Conservation (phyloP, 805 yeast genomes). For the Candida arabinofermentans region DNA sequence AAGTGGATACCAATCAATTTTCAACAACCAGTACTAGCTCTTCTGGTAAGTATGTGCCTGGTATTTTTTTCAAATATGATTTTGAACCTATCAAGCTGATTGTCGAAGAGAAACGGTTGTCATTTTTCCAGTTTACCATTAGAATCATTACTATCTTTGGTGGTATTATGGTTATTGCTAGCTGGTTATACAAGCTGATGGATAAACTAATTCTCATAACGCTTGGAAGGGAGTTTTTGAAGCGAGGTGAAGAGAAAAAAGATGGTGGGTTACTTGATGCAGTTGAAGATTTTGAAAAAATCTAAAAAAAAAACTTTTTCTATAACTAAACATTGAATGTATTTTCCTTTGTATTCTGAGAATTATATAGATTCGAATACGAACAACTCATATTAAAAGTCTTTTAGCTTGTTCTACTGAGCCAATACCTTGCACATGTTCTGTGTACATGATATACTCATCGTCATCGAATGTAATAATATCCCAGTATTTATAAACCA, state of each 20-base stretch:
- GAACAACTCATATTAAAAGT: background rate
- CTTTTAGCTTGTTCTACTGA: slow-evolving; percentile 11
- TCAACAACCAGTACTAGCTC: slow-evolving; percentile 50
- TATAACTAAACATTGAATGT: background rate
- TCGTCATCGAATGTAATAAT: slow-evolving; percentile 92
- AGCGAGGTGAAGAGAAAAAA: slow-evolving; percentile 44
- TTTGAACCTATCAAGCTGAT: slow-evolving; percentile 81
- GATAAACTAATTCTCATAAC: slow-evolving; percentile 50
- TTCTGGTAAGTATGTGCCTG: slow-evolving; percentile 47
- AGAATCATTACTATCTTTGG: slow-evolving; percentile 79
- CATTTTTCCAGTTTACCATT: slow-evolving; percentile 74
- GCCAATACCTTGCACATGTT: slow-evolving; percentile 2
- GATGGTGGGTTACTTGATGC: slow-evolving; percentile 28
- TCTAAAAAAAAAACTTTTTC: slow-evolving; percentile 14
- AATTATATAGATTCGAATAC: background rate
- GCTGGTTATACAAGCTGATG: slow-evolving; percentile 55
- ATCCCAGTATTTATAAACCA: slow-evolving; percentile 96
- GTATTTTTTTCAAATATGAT: slow-evolving; percentile 77
- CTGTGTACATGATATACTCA: slow-evolving; percentile 55
- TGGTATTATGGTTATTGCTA: slow-evolving; percentile 67
- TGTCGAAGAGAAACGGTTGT: slow-evolving; percentile 65
- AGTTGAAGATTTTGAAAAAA: slow-evolving; percentile 25
- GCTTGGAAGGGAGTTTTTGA: slow-evolving; percentile 55
- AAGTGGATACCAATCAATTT: slow-evolving; percentile 80
- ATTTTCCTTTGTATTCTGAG: background rate